phyloP scores from a whole-genome alignment of 139 green algal genomes.

The Auxenochlorella pyrenoidosa region DNA sequence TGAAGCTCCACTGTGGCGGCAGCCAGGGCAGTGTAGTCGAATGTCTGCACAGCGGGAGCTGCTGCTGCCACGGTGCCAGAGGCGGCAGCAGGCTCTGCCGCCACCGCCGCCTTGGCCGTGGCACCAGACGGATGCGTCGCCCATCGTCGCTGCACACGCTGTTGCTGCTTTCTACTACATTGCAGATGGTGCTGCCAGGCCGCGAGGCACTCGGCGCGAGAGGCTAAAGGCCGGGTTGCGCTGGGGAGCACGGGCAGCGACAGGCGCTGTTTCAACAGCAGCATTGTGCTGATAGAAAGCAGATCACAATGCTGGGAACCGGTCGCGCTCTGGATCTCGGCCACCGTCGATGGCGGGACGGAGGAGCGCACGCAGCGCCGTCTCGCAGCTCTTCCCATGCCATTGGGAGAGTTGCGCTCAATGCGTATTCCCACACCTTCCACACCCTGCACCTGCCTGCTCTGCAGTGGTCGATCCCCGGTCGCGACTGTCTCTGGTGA shows the following conservation, averaged over 20 bases:
- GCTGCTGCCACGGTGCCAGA: background rate
- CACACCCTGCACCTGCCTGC: too few species aligned
- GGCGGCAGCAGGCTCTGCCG: background rate
- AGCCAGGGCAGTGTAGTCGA: conserved; percentile 73
- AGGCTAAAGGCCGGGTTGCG: background rate
- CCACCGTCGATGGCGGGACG: too few species aligned
- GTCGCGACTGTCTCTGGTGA: too few species aligned
- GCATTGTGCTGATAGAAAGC: background rate
- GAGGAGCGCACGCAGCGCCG: too few species aligned
- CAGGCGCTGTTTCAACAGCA: conserved; percentile 2
- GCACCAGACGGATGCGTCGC: background rate
- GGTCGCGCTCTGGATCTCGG: too few species aligned
- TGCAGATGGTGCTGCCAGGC: background rate
- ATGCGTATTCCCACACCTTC: too few species aligned
- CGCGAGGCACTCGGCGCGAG: background rate
- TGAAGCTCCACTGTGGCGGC: conserved; percentile 63
- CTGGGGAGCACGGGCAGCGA: background rate
- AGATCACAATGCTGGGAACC: too few species aligned
- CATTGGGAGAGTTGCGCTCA: too few species aligned
- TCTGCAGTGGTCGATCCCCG: too few species aligned
- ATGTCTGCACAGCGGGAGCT: conserved; percentile 6
- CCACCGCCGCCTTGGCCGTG: background rate
- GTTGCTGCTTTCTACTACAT: background rate
- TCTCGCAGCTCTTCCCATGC: too few species aligned
- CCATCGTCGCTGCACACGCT: background rate